phyloP scores from a whole-genome alignment of 2,329 filamentous ascomycete species.

The Trichoderma sp. region DNA sequence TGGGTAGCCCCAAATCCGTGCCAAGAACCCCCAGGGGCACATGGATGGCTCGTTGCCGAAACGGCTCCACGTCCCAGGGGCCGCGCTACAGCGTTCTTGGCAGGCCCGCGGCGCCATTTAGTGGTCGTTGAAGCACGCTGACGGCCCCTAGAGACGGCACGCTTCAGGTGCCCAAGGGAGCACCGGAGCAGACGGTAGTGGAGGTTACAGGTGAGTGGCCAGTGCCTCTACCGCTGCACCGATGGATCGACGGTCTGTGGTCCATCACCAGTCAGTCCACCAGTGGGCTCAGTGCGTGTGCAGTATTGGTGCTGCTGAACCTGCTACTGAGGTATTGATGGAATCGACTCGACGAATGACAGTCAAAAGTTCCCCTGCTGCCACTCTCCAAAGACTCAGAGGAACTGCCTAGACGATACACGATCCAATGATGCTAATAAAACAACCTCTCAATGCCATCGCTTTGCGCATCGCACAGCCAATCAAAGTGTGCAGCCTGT shows the following conservation, averaged over 20 bases:
- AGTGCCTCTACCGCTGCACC: background rate
- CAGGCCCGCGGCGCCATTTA: slow-evolving; percentile 13
- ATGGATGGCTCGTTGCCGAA: slow-evolving; percentile 16
- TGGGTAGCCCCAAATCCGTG: background rate
- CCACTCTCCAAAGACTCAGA: background rate
- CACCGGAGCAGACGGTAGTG: background rate
- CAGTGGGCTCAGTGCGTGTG: background rate
- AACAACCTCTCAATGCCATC: background rate
- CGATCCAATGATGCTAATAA: background rate
- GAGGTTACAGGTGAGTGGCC: background rate
- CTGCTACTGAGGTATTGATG: background rate
- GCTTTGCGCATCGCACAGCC: background rate
- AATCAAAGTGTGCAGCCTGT: slow-evolving; percentile 1
- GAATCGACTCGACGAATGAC: background rate
- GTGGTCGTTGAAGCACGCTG: slow-evolving; percentile 7
- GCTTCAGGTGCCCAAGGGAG: background rate
- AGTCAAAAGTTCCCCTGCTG: background rate
- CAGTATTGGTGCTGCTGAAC: background rate
- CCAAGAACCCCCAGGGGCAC: slow-evolving; percentile 14
- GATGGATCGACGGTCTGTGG: background rate
- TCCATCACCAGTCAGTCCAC: background rate
- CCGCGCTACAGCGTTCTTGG: slow-evolving; percentile 17
- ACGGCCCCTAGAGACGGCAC: background rate
- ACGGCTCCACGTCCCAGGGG: slow-evolving; percentile 10
- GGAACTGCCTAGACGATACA: background rate